Percentiles rank a stretch among this genome's conserved stretches.
Conservation (phyloP, 2,329 filamentous ascomycete genomes). For the Hypoxylon sp. region DNA sequence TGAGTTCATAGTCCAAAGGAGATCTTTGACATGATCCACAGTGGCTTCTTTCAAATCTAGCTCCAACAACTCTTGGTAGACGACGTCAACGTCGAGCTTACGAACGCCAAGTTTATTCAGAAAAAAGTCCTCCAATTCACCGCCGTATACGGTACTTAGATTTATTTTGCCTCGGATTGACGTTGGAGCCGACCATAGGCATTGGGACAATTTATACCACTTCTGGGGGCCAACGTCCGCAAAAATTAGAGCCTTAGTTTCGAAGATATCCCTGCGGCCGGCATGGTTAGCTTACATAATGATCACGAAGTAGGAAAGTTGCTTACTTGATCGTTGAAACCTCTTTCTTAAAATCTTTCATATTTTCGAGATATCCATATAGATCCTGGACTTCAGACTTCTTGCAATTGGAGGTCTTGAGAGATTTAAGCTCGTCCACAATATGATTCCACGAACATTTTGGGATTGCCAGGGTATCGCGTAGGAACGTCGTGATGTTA, state of each 20-base stretch:
- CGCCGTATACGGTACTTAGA: conserved; percentile 19
- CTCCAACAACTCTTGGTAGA: conserved; percentile 33
- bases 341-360: not conserved
- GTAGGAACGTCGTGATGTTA: conserved; percentile 13
- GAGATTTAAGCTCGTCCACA: conserved; percentile 11
- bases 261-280: conserved; percentile 3
- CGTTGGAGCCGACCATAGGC: conserved; percentile 24
- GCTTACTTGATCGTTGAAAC: conserved; percentile 7
- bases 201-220: conserved; percentile 24
- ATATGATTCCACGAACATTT: conserved; percentile 22
- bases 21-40: conserved; percentile 50
- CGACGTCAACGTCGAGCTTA: conserved; percentile 20
- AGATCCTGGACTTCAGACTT: not conserved
- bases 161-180: conserved; percentile 26
- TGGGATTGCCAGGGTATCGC: not conserved
- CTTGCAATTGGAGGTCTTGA: not conserved
- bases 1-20: conserved; percentile 54
- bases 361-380: not conserved
- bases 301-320: not conserved
- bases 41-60: not conserved
- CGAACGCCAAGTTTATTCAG: conserved; percentile 17
- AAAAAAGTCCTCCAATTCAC: conserved; percentile 20
- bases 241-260: conserved; percentile 8
- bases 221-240: not conserved
- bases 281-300: not conserved